Evolutionary conservation across 306 rosid genomes (phyloP).

Genomic region (Vigna mungo): DNA sequence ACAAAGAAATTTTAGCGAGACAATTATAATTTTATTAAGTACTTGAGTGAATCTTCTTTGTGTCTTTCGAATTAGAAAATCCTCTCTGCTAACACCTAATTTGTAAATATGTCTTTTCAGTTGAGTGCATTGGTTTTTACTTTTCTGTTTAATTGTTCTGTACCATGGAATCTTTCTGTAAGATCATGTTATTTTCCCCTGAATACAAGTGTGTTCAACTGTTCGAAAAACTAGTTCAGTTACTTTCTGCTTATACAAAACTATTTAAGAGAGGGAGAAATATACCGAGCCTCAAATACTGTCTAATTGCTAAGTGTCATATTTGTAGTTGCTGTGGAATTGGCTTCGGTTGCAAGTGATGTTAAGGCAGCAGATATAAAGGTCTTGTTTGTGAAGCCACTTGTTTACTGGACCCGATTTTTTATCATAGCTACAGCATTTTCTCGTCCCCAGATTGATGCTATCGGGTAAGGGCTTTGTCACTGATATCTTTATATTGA

Average conservation of each 20-base stretch:
- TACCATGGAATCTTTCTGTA: conserved; percentile 26
- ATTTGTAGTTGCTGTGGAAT: conserved; percentile 79
- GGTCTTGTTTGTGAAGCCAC: conserved; percentile 96
- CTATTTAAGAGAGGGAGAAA: not conserved
- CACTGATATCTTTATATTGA: conserved; percentile 37
- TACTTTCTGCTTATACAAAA: conserved; percentile 14
- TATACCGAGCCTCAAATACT: not conserved
- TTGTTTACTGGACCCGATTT: conserved; percentile 95
- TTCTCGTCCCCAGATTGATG: conserved; percentile 95
- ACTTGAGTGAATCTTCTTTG: not conserved
- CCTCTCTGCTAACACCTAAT: not conserved
- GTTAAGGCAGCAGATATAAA: conserved; percentile 92
- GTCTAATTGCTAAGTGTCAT: conserved; percentile 39
- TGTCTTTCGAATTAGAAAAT: not conserved
- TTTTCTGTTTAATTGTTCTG: conserved; percentile 2
- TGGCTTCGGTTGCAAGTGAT: conserved; percentile 91
- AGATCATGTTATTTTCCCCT: conserved; percentile 26
- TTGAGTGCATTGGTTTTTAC: not conserved
- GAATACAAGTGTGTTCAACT: conserved; percentile 10
- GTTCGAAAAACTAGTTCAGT: conserved; percentile 24
- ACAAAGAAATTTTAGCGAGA: no score
- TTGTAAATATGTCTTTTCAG: not conserved
- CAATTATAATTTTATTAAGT: not conserved
- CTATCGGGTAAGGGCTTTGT: conserved; percentile 67
- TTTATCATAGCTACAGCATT: conserved; percentile 90